These are phyloP conservation scores for Cercospora berteroae DNA, from an alignment of 2,329 filamentous ascomycete species.

Conservation along the genomic window DNA sequence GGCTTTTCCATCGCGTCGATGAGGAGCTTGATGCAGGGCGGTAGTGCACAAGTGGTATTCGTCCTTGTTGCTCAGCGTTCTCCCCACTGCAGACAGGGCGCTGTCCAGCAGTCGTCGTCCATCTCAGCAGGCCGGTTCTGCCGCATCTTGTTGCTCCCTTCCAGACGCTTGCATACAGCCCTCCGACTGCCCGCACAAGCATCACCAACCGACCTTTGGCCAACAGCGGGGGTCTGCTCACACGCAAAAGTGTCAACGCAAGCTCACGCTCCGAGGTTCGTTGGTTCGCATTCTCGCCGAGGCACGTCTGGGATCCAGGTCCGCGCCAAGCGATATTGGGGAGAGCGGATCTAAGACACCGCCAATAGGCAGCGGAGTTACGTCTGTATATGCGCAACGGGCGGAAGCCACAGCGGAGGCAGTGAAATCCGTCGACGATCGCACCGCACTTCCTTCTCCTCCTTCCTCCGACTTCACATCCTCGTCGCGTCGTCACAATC, in stretches of 20 bases:
- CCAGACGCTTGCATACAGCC: neutral
- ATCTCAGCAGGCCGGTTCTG: constrained; percentile 1
- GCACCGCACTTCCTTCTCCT: neutral
- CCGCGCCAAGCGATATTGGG: constrained; percentile 4
- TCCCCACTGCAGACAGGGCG: neutral
- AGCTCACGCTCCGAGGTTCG: neutral
- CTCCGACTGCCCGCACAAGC: constrained; percentile 21
- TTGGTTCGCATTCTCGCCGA: neutral
- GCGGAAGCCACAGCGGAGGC: neutral
- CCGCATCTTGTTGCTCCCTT: neutral
- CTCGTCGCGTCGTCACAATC: neutral
- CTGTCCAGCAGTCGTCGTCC: neutral
- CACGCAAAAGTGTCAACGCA: neutral
- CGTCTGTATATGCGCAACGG: neutral
- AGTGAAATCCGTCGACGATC: neutral
- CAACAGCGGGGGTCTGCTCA: neutral
- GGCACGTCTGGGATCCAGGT: neutral
- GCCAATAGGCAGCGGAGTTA: neutral
- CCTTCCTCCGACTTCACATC: neutral
- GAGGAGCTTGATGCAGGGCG: constrained; percentile 47
- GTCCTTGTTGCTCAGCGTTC: neutral
- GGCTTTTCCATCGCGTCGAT: constrained; percentile 76
- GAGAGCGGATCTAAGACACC: neutral
- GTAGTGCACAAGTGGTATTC: neutral
- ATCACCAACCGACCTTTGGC: constrained; percentile 13